Evolutionary conservation across 176 grass and related monocot species (phyloP).

Genomic region (Stipa capillata): DNA sequence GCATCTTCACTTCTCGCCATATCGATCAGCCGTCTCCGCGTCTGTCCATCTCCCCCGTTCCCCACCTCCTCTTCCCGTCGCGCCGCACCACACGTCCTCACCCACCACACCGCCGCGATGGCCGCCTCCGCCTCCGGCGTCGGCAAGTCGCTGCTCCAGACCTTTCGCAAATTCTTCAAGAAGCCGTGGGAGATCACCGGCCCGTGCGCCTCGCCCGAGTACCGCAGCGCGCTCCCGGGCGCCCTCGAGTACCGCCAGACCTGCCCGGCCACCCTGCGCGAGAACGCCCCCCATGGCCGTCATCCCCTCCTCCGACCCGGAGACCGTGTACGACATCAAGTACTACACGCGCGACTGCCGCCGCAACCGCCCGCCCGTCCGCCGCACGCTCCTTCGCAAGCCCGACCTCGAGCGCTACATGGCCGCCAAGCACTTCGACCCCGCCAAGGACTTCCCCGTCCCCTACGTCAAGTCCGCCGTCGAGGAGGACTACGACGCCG

Average conservation of each 20-base stretch:
- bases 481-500: constrained; percentile 61
- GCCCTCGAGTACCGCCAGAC: constrained; percentile 57
- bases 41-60: neutral
- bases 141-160: constrained; percentile 62
- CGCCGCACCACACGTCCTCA: too few species aligned
- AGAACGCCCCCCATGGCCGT: constrained; percentile 19
- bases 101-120: constrained; percentile 20
- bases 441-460: constrained; percentile 52
- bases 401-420: constrained; percentile 72
- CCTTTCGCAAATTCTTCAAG: constrained; percentile 74
- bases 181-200: constrained; percentile 99
- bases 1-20: neutral
- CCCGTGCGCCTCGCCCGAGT: constrained; percentile 76
- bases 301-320: constrained; percentile 71
- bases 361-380: constrained; percentile 63
- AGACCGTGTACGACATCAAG: constrained; percentile 89
- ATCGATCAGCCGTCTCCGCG: neutral
- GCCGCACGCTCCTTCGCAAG: constrained; percentile 74
- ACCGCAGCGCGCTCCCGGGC: constrained; percentile 43
- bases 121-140: constrained; percentile 29
- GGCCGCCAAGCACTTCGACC: constrained; percentile 78
- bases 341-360: constrained; percentile 78
- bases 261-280: constrained; percentile 58
- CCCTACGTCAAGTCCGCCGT: constrained; percentile 52
- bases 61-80: neutral